Percentiles rank a stretch among this genome's conserved stretches.
Conservation (phyloP, 2,329 filamentous ascomycete species). For the Aspergillus calidoustus region DNA sequence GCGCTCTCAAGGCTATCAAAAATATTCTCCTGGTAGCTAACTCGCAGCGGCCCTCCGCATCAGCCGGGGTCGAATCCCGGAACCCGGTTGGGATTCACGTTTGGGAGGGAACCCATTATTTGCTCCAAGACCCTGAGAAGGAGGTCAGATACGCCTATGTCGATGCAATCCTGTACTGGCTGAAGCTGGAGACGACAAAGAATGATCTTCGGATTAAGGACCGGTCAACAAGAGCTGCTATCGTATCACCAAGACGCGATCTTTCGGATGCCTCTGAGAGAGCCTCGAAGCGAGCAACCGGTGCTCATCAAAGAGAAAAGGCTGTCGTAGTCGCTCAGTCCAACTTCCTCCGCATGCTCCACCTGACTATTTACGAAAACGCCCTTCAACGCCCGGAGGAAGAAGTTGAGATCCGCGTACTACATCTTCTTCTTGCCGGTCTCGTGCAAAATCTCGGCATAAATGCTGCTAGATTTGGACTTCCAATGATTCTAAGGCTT, state of each 20-base stretch:
- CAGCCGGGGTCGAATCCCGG: slow-evolving; percentile 68
- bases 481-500: slow-evolving; percentile 87
- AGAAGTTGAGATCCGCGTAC: slow-evolving; percentile 74
- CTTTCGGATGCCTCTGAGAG: slow-evolving; percentile 41
- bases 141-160: slow-evolving; percentile 83
- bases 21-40: slow-evolving; percentile 83
- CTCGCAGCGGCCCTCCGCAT: slow-evolving; percentile 61
- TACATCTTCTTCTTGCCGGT: slow-evolving; percentile 76
- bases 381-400: slow-evolving; percentile 73
- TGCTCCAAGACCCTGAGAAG: slow-evolving; percentile 78
- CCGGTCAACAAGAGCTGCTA: slow-evolving; percentile 54
- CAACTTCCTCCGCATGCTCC: slow-evolving; percentile 80
- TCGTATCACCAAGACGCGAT: slow-evolving; percentile 50
- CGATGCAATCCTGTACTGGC: slow-evolving; percentile 82
- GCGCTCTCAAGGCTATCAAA: slow-evolving; percentile 78
- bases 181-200: slow-evolving; percentile 75
- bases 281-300: slow-evolving; percentile 65
- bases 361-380: slow-evolving; percentile 88
- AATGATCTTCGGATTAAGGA: slow-evolving; percentile 68
- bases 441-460: slow-evolving; percentile 79
- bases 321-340: slow-evolving; percentile 58
- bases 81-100: slow-evolving; percentile 78
- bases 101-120: slow-evolving; percentile 97
- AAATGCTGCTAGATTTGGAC: slow-evolving; percentile 75
- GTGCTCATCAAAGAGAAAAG: slow-evolving; percentile 63